phyloP scores from a whole-genome alignment of 2,329 filamentous ascomycete species.

The Pseudogymnoascus sp. region DNA sequence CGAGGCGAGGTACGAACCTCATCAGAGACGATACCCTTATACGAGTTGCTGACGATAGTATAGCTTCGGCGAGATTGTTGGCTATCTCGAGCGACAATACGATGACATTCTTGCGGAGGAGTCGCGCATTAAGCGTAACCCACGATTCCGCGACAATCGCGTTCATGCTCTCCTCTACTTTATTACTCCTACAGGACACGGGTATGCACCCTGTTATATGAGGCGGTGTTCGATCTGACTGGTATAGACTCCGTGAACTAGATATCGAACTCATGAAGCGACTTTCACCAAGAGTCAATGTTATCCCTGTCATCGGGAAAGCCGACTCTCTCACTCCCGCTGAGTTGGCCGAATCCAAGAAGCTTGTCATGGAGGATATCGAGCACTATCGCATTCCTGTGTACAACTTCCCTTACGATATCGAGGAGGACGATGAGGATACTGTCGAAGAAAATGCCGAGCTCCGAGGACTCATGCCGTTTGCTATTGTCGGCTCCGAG shows the following conservation, averaged over 20 bases:
- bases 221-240: constrained; percentile 9
- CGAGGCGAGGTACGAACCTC: constrained; percentile 68
- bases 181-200: constrained; percentile 95
- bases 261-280: constrained; percentile 99
- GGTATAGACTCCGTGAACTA: constrained; percentile 78
- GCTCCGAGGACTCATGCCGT: constrained; percentile 94
- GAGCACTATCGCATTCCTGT: constrained; percentile 99
- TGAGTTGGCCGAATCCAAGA: constrained; percentile 97
- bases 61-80: constrained; percentile 95
- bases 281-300: constrained; percentile 93
- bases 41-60: constrained; percentile 23
- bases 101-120: constrained; percentile 98
- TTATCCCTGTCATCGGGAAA: constrained; percentile 97
- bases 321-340: constrained; percentile 94
- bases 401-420: constrained; percentile 99
- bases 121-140: constrained; percentile 99
- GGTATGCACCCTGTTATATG: constrained; percentile 44
- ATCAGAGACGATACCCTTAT: constrained; percentile 1
- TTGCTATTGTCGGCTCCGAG: constrained; percentile 96
- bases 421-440: constrained; percentile 98
- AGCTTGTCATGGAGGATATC: constrained; percentile 99
- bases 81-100: constrained; percentile 97
- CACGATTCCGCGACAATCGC: constrained; percentile 97
- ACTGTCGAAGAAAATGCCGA: constrained; percentile 99
- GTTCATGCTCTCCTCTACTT: constrained; percentile 98